Conservation (phyloP, 352 stramenopile species). For the Phytophthora pisi region DNA sequence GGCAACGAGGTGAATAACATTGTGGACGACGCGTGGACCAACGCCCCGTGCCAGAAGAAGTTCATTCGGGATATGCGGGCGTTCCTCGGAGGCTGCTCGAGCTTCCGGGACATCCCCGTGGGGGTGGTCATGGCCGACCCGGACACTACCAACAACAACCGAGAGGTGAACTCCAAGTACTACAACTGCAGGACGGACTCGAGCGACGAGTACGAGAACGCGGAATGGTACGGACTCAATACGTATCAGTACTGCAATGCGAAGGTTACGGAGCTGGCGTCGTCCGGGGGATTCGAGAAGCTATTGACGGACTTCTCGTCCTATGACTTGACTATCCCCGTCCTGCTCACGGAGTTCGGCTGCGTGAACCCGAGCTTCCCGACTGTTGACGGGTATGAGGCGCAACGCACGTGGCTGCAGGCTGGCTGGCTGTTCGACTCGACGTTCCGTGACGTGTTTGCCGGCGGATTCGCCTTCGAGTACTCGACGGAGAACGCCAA, state of each 20-base stretch:
- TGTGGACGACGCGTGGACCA: slow-evolving; percentile 44
- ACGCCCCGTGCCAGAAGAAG: slow-evolving; percentile 90
- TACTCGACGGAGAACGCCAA: slow-evolving; percentile 85
- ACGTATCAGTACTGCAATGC: slow-evolving; percentile 82
- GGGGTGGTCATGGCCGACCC: slow-evolving; percentile 76
- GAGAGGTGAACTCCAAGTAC: slow-evolving; percentile 77
- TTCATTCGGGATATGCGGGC: slow-evolving; percentile 85
- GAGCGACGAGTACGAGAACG: slow-evolving; percentile 73
- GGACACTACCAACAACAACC: slow-evolving; percentile 49
- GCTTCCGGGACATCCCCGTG: slow-evolving; percentile 72
- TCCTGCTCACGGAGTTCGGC: slow-evolving; percentile 86
- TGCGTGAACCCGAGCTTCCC: slow-evolving; percentile 75
- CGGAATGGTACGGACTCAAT: slow-evolving; percentile 91
- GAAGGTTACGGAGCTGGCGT: slow-evolving; percentile 41
- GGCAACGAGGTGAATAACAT: slow-evolving; percentile 89
- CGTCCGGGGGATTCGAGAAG: slow-evolving; percentile 62
- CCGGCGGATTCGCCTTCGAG: slow-evolving; percentile 80
- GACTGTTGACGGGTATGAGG: slow-evolving; percentile 70
- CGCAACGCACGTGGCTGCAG: slow-evolving; percentile 71
- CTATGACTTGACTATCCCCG: slow-evolving; percentile 75
- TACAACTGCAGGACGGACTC: slow-evolving; percentile 86
- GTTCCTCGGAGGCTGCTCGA: slow-evolving; percentile 64
- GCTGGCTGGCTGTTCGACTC: slow-evolving; percentile 59
- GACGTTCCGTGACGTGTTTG: slow-evolving; percentile 62
- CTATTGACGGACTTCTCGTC: slow-evolving; percentile 63